Base-by-base conservation (phyloP, 2,329 filamentous ascomycete species). In the Aspergillus sp. region DNA sequence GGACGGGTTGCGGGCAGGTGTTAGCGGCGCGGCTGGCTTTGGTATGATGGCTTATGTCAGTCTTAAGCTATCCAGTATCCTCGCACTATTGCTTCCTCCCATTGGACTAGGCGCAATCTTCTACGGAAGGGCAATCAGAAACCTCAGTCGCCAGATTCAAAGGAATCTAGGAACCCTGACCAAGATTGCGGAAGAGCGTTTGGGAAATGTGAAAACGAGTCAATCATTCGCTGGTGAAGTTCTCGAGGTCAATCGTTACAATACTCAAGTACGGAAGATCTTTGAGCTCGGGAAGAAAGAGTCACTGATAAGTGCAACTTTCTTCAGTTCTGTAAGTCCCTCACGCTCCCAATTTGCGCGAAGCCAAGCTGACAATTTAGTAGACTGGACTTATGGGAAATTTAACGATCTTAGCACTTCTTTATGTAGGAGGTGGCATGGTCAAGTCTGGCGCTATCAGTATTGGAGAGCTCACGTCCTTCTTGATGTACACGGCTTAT, bases 401-500 rank as follows among this genome's bases (percentile, higher is more conserved):
- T 70, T 90, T 98, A 87, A 98, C 95, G 0, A 93, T 99, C 62
- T 80, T 99, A 55, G 89, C 90, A 12, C 86, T 99, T 70, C 83
- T 99, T 1, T 90, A 96, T 68, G 90, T 93, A 33, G 95, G 96
- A 63, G 92, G 95, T 56, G 89, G 89, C 60, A 91, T 97, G 78
- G 95, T 99, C 33, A 88, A 92, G 66, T 86, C 85, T 11, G 95
- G 95, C 2, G 82, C 87, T 42, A 95, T 99, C 79, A 91, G 86
- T 7, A 87, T 98, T 48, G 95, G 95, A 66, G 93, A 99, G 64
- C 78, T 99, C 44, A 96, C 95, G 1, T 96, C 92, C 0, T 99
- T 99, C 76, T 84, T 99, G 79, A 98, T 99, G 93, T 99, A 98
- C 75, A 96, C 93, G 3, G 93, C 91, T 3, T 98, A 88, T 66